Percentiles rank a stretch among this genome's conserved stretches.
phyloP scores from a whole-genome alignment of 345 rosid species.

The Eutrema yunnanense region DNA sequence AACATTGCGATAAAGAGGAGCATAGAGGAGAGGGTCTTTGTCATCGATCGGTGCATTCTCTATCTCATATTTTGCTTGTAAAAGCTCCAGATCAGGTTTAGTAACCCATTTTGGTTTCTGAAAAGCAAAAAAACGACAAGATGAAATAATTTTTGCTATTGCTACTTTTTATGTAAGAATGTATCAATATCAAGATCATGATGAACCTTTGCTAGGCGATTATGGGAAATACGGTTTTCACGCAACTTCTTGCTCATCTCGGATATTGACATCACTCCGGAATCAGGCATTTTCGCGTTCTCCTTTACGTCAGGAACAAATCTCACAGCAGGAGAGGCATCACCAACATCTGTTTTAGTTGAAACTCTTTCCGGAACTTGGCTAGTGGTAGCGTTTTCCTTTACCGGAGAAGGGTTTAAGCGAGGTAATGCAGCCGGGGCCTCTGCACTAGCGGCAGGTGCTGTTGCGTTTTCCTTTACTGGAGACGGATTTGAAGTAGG shows the following conservation, averaged over 20 bases:
- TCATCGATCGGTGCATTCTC: conserved; percentile 56
- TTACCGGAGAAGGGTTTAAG: conserved; percentile 6
- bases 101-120: conserved; percentile 78
- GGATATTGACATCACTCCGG: conserved; percentile 49
- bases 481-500: background rate
- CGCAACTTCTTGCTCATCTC: conserved; percentile 68
- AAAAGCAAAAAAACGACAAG: conserved; percentile 7
- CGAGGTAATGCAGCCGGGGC: background rate
- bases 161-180: background rate
- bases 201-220: conserved; percentile 39
- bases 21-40: conserved; percentile 52
- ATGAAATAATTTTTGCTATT: background rate
- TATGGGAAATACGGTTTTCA: conserved; percentile 42
- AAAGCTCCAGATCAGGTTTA: conserved; percentile 53
- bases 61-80: conserved; percentile 53
- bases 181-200: background rate
- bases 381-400: conserved; percentile 18
- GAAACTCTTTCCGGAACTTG: conserved; percentile 6
- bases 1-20: conserved; percentile 69
- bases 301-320: conserved; percentile 30
- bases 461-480: background rate
- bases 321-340: conserved; percentile 13
- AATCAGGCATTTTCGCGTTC: conserved; percentile 23
- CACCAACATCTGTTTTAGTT: background rate
- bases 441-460: background rate